Conservation (phyloP, 2,329 filamentous ascomycete species). For the Lachnum nothofagi region DNA sequence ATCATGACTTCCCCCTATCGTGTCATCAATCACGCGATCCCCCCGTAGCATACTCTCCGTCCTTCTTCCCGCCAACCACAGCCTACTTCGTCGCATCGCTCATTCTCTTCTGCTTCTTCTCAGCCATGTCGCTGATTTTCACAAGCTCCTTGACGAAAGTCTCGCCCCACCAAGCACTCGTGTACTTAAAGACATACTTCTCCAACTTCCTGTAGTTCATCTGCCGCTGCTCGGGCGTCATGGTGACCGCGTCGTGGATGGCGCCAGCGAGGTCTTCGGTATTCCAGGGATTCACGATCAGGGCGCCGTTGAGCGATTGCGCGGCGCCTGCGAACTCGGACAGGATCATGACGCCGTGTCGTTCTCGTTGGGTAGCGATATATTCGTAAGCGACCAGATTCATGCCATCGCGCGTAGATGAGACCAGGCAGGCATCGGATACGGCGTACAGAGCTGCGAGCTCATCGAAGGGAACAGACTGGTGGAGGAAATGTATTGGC, state of each 20-base stretch:
- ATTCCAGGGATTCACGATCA: slow-evolving; percentile 98
- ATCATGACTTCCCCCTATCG: too few species aligned
- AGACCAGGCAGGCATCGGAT: slow-evolving; percentile 87
- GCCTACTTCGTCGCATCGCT: slow-evolving; percentile 11
- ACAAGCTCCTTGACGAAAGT: slow-evolving; percentile 81
- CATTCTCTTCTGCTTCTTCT: slow-evolving; percentile 28
- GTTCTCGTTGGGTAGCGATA: slow-evolving; percentile 85
- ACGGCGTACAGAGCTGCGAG: slow-evolving; percentile 89
- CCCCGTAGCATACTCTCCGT: slow-evolving; percentile 2
- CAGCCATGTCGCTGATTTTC: slow-evolving; percentile 30
- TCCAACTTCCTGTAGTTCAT: slow-evolving; percentile 87
- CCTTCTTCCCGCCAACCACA: slow-evolving; percentile 13
- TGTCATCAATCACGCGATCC: background rate
- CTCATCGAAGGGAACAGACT: slow-evolving; percentile 91
- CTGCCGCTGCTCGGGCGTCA: slow-evolving; percentile 81
- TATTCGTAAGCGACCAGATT: slow-evolving; percentile 98
- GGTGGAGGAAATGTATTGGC: slow-evolving; percentile 98
- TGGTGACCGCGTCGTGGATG: slow-evolving; percentile 93
- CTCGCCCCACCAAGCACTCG: slow-evolving; percentile 93
- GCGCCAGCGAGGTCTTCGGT: slow-evolving; percentile 90
- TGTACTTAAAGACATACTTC: slow-evolving; percentile 96
- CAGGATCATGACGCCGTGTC: slow-evolving; percentile 88
- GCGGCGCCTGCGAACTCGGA: slow-evolving; percentile 96
- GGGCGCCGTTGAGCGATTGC: slow-evolving; percentile 84
- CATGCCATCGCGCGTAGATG: slow-evolving; percentile 97